phyloP scores from a whole-genome alignment of 106 monocot genomes.

The Dendrobium officinale region DNA sequence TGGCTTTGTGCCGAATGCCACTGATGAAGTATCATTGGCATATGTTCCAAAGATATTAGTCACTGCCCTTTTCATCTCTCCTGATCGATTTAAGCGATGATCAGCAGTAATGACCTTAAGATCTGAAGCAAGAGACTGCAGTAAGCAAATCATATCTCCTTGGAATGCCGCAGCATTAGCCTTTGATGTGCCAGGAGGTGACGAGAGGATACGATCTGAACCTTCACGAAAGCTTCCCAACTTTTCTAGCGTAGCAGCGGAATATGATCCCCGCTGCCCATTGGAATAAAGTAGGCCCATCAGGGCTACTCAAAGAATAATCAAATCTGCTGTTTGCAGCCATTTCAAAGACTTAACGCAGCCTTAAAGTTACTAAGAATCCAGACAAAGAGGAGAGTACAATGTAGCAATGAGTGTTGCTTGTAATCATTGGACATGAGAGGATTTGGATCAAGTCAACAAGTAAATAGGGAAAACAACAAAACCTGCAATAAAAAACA shows the following conservation, averaged over 20 bases:
- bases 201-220: constrained; percentile 22
- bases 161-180: constrained; percentile 12
- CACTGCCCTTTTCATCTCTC: constrained; percentile 32
- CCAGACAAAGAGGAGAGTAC: neutral
- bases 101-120: constrained; percentile 22
- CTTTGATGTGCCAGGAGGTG: constrained; percentile 21
- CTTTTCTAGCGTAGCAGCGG: constrained; percentile 27
- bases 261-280: constrained; percentile 28
- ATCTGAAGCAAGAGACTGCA: constrained; percentile 42
- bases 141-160: constrained; percentile 21
- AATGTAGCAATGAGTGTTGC: neutral
- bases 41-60: constrained; percentile 24
- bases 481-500: constrained; percentile 3
- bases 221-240: constrained; percentile 47
- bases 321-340: constrained; percentile 44
- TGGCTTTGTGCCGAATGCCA: constrained; percentile 10
- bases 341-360: constrained; percentile 14
- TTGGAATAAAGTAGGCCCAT: constrained; percentile 25
- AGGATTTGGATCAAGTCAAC: neutral
- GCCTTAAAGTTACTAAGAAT: neutral
- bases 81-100: constrained; percentile 23
- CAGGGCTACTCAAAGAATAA: constrained; percentile 35
- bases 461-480: neutral
- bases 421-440: neutral
- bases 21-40: constrained; percentile 22